Conservation (phyloP, 2,329 filamentous ascomycete species). For the Aspergillus sp. region DNA sequence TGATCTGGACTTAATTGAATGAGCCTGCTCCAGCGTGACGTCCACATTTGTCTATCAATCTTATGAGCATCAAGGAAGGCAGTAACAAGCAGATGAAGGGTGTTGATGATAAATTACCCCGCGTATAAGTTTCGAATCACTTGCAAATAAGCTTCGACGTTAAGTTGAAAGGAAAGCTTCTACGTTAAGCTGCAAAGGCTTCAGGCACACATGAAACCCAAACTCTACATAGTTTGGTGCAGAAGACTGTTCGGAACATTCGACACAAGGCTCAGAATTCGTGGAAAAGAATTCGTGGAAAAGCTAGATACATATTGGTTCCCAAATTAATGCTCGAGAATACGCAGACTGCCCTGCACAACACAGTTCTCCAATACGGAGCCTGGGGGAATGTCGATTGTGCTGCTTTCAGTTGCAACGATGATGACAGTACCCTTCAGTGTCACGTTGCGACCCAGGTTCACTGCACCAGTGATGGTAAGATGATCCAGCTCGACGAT, state of each 20-base stretch:
- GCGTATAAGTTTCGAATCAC: no score
- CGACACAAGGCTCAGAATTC: neutral
- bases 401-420: conserved; percentile 94
- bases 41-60: no score
- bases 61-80: no score
- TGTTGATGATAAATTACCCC: no score
- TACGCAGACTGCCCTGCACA: conserved; percentile 89
- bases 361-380: conserved; percentile 98
- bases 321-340: conserved; percentile 61
- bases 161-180: no score
- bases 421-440: conserved; percentile 98
- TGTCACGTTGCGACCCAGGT: conserved; percentile 91
- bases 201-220: neutral
- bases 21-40: no score
- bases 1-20: no score
- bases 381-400: conserved; percentile 94
- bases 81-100: no score
- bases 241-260: neutral
- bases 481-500: conserved; percentile 66
- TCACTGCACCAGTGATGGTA: conserved; percentile 96
- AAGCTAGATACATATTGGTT: conserved; percentile 4
- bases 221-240: neutral
- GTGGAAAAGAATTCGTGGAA: neutral
- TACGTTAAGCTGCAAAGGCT: no score
- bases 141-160: no score